These are phyloP conservation scores for Calonectria pseudoreteaudii DNA, from an alignment of 2,329 filamentous ascomycete genomes.

Conservation along the genomic window DNA sequence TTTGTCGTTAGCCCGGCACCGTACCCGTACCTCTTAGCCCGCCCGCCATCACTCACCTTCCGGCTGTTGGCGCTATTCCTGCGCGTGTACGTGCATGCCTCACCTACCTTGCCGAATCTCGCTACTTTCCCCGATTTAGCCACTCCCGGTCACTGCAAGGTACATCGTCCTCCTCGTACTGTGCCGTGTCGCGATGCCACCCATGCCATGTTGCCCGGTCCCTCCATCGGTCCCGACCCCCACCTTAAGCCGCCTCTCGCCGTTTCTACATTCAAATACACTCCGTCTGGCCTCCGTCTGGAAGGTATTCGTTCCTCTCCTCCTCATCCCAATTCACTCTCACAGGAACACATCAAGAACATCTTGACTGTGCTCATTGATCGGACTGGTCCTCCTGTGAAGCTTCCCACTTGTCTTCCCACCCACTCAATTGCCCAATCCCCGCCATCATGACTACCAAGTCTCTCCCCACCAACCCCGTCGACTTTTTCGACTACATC, in stretches of 20 bases:
- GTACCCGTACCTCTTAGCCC: neutral
- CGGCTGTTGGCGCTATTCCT: slow-evolving; percentile 14
- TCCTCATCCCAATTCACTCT: neutral
- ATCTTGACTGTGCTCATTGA: slow-evolving; percentile 11
- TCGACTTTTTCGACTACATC: slow-evolving; percentile 83
- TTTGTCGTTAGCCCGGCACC: slow-evolving; percentile 10
- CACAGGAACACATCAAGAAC: slow-evolving; percentile 2
- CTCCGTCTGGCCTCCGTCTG: slow-evolving; percentile 2
- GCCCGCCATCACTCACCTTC: neutral
- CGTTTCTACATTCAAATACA: slow-evolving; percentile 22
- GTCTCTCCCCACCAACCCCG: slow-evolving; percentile 71
- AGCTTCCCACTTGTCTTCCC: neutral
- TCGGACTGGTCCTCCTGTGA: slow-evolving; percentile 4
- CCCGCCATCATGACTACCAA: slow-evolving; percentile 72
- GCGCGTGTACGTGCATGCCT: slow-evolving; percentile 11
- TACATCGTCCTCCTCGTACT: slow-evolving; percentile 24
- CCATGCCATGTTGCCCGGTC: slow-evolving; percentile 2
- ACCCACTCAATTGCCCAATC: slow-evolving; percentile 4
- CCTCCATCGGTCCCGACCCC: slow-evolving; percentile 17
- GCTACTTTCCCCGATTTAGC: slow-evolving; percentile 7
- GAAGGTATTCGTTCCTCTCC: neutral
- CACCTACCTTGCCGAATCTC: slow-evolving; percentile 10
- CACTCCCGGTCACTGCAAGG: slow-evolving; percentile 18
- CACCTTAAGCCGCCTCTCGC: slow-evolving; percentile 7
- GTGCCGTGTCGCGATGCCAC: slow-evolving; percentile 13